Evolutionary conservation across 2,329 filamentous ascomycete genomes (phyloP).

Genomic region (Ustilaginoidea virens): DNA sequence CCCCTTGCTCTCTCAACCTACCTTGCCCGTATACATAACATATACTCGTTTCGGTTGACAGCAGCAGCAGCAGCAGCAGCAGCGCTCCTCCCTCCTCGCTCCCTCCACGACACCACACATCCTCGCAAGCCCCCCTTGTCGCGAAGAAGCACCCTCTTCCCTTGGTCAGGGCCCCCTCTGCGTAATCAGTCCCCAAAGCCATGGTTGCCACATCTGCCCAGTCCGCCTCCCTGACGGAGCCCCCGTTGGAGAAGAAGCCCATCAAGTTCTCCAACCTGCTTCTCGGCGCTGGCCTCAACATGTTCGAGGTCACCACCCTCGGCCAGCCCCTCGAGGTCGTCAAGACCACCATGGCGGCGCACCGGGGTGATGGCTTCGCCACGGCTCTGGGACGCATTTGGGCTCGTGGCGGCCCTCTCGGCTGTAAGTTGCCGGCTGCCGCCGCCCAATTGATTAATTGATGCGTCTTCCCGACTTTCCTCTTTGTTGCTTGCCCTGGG

Average conservation of each 20-base stretch:
- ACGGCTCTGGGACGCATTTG: conserved; percentile 76
- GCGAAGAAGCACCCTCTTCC: conserved; percentile 84
- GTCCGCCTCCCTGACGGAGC: conserved; percentile 30
- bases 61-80: too few relatives aligned
- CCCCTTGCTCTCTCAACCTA: too few relatives aligned
- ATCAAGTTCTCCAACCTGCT: conserved; percentile 99
- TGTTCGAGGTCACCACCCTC: conserved; percentile 69
- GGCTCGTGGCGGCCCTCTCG: conserved; percentile 81
- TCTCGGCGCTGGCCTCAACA: conserved; percentile 81
- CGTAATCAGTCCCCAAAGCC: conserved; percentile 34
- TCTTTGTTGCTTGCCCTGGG: too few relatives aligned
- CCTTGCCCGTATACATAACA: too few relatives aligned
- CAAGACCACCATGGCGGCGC: conserved; percentile 99
- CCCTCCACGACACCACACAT: conserved; percentile 8
- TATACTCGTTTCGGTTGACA: too few relatives aligned
- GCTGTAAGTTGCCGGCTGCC: conserved; percentile 51
- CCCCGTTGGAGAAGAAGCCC: conserved; percentile 90
- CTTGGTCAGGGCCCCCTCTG: conserved; percentile 92
- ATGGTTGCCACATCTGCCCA: conserved; percentile 47
- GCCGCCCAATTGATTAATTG: too few relatives aligned
- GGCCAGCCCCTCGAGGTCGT: conserved; percentile 85
- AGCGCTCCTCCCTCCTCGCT: not conserved
- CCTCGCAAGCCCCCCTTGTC: conserved; percentile 14
- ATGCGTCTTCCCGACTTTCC: too few relatives aligned
- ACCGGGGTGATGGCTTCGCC: conserved; percentile 76